Evolutionary conservation across 345 rosid species (phyloP), one percentile per base, ranked within the genome.

Genomic region (Aegle marmelos): DNA sequence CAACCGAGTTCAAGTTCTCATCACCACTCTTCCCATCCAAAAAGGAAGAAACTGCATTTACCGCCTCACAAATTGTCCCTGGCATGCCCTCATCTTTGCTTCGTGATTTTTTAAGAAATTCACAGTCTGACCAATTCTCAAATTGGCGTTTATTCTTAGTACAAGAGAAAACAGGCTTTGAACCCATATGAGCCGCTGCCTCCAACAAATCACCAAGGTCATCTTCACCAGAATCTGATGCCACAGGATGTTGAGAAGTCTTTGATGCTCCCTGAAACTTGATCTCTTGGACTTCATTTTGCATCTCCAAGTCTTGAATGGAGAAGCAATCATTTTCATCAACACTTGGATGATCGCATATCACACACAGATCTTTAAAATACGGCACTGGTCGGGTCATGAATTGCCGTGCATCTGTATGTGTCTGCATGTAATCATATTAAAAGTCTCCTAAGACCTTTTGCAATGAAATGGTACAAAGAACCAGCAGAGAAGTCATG

Each of bases 361-460:
- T 89, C 56, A 85, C 74, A 78, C 93, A 91, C 76, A 91, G 73
- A 78, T 92, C 95, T 78, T 85, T 94, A 69, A 86, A 92, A 85
- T 91, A 91, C 3, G 97, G 97, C 72, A 90, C 78, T 41, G 95
- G 95, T 17, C 97, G 85, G 34, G 89, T 87, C 98, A 93, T 91
- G 85, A 89, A 89, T 77, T 94, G 98, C 7, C 92, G 85, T 0
- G 92, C 91, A 77, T 90, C 92, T 31, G 89, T 81, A 78, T 89
- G 94, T 36, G 82, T 87, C 98, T 91, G 91, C 84, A 86, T 57
- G 48, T 78, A 27, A 60, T 30, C 58, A 78, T 53, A 70, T 36
- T 53, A 27, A 64, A 69, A 66, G 3, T 74, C 68, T 53, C 74
- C n/a, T 45, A 24, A 61, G 68, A 72, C 57, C 53, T 45, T 61